Conservation (phyloP, 2,329 filamentous ascomycete species). For the Endoconidiophora laricicola region DNA sequence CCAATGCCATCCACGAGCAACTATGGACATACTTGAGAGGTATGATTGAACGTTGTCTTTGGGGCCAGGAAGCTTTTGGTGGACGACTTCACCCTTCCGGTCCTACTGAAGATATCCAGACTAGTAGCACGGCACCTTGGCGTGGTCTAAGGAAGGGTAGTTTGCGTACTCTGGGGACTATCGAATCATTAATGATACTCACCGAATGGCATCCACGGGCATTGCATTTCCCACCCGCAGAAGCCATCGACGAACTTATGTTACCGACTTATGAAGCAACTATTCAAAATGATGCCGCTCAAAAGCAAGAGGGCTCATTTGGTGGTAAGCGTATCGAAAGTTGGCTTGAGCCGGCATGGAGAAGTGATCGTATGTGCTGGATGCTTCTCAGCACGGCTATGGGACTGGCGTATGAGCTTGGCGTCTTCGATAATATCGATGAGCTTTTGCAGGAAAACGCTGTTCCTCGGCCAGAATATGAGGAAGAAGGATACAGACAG, state of each 20-base stretch:
- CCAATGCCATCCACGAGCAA: constrained; percentile 85
- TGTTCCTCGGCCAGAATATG: constrained; percentile 47
- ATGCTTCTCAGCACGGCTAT: constrained; percentile 88
- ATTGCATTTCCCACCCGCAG: constrained; percentile 78
- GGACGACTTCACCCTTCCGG: constrained; percentile 11
- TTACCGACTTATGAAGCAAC: constrained; percentile 40
- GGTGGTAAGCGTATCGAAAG: constrained; percentile 78
- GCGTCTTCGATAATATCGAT: constrained; percentile 83
- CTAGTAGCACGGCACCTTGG: constrained; percentile 53
- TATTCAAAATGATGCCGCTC: constrained; percentile 23
- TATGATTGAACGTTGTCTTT: constrained; percentile 90
- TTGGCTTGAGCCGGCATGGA: constrained; percentile 92
- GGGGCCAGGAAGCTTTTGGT: constrained; percentile 91
- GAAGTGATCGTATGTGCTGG: constrained; percentile 92
- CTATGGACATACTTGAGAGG: constrained; percentile 86
- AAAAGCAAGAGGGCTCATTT: constrained; percentile 26
- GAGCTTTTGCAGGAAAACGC: constrained; percentile 44
- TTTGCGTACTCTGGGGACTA: constrained; percentile 75
- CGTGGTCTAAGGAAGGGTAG: constrained; percentile 58
- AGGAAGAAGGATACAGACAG: constrained; percentile 61
- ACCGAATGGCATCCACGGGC: constrained; percentile 96
- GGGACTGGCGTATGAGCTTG: constrained; percentile 80
- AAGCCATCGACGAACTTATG: constrained; percentile 53
- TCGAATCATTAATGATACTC: constrained; percentile 83
- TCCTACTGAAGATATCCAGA: constrained; percentile 46